Evolutionary conservation across 2,329 filamentous ascomycete species (phyloP).

Genomic region (Fusarium sterilihyphosum): DNA sequence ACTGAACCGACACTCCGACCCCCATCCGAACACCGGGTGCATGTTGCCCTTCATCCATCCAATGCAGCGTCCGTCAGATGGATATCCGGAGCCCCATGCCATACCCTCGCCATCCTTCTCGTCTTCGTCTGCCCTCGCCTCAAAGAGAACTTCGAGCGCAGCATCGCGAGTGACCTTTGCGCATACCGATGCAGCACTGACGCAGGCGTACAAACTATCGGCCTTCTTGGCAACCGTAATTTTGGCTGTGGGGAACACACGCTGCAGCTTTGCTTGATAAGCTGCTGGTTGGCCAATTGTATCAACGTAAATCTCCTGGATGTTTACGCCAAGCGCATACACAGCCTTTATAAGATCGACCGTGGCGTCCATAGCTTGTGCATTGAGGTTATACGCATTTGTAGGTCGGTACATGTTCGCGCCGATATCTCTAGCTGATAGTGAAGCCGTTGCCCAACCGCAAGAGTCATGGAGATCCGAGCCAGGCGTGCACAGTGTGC

Average conservation of each 20-base stretch:
- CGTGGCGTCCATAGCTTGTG: constrained; percentile 93
- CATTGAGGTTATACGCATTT: constrained; percentile 86
- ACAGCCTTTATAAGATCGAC: constrained; percentile 83
- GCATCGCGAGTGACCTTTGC: constrained; percentile 96
- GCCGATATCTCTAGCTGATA: constrained; percentile 86
- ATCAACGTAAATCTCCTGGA: constrained; percentile 93
- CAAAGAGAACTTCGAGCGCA: constrained; percentile 82
- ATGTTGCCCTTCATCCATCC: constrained; percentile 86
- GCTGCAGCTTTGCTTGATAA: constrained; percentile 87
- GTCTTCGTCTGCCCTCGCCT: constrained; percentile 50
- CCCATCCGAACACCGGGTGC: constrained; percentile 96
- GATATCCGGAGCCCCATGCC: constrained; percentile 92
- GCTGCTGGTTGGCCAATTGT: constrained; percentile 85
- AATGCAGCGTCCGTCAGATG: constrained; percentile 83
- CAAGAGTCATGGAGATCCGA: constrained; percentile 63
- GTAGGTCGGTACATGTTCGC: constrained; percentile 78
- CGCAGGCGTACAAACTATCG: constrained; percentile 90
- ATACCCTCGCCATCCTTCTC: constrained; percentile 53
- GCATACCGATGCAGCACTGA: constrained; percentile 92
- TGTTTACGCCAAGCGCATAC: constrained; percentile 79
- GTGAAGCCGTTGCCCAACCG: constrained; percentile 84
- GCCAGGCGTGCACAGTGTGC: constrained; percentile 72
- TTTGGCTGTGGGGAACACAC: constrained; percentile 80
- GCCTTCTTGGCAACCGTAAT: constrained; percentile 90
- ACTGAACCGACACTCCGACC: constrained; percentile 89